phyloP scores from a whole-genome alignment of 306 rosid species.

The Vachellia collinsii region DNA sequence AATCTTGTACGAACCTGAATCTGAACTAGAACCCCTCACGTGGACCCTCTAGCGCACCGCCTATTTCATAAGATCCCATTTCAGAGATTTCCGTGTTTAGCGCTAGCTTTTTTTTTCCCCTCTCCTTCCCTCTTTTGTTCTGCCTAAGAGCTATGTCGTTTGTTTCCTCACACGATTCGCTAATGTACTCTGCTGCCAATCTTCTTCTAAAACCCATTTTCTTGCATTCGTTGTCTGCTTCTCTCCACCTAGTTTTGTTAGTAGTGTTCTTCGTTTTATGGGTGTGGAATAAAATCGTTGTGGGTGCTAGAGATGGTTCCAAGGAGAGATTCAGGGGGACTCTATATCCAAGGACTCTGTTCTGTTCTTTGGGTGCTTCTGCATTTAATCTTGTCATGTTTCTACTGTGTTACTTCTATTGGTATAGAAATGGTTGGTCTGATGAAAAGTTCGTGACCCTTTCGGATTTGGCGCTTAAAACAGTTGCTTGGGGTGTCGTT shows the following conservation, averaged over 20 bases:
- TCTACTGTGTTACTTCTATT: constrained; percentile 34
- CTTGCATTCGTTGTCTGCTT: constrained; percentile 38
- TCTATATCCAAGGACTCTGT: constrained; percentile 23
- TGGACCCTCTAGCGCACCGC: neutral
- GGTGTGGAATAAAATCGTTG: constrained; percentile 26
- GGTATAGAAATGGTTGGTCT: constrained; percentile 43
- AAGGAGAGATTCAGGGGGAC: constrained; percentile 21
- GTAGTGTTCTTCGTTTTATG: constrained; percentile 30
- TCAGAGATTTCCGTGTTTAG: neutral
- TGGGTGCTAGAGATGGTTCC: constrained; percentile 11
- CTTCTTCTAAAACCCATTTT: constrained; percentile 47
- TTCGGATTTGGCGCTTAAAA: constrained; percentile 45
- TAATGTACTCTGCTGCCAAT: constrained; percentile 10
- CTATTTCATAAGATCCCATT: neutral
- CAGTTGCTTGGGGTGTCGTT: constrained; percentile 47
- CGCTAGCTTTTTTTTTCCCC: too few relatives aligned
- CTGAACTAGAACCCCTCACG: neutral
- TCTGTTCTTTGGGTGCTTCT: constrained; percentile 44
- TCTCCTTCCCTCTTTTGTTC: too few relatives aligned
- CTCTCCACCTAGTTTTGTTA: constrained; percentile 41
- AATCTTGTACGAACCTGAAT: neutral
- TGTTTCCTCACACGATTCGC: neutral
- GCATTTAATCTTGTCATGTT: constrained; percentile 35
- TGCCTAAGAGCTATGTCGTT: constrained; percentile 25
- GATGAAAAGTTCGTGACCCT: constrained; percentile 47